These are phyloP conservation scores for Pythium biforme DNA, from an alignment of 352 stramenopile species.

Conservation along the genomic window DNA sequence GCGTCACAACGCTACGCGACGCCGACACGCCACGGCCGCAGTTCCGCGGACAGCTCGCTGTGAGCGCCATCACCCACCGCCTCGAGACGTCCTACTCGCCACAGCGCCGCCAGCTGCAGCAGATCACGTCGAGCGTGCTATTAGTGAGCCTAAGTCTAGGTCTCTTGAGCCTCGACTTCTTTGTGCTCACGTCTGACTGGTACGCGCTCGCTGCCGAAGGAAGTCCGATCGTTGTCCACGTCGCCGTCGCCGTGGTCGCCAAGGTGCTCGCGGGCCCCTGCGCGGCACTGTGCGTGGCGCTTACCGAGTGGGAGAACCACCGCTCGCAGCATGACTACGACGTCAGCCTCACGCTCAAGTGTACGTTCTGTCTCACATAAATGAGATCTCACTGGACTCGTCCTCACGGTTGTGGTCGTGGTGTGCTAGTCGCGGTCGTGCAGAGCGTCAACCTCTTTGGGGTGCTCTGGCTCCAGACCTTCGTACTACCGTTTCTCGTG, in stretches of 20 bases:
- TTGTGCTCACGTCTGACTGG: slow-evolving; percentile 36
- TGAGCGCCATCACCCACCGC: slow-evolving; percentile 54
- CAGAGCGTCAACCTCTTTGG: slow-evolving; percentile 67
- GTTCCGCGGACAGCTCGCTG: slow-evolving; percentile 49
- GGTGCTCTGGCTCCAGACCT: slow-evolving; percentile 50
- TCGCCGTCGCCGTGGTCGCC: slow-evolving; percentile 41
- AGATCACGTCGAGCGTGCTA: slow-evolving; percentile 26
- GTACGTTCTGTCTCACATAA: slow-evolving; percentile 33
- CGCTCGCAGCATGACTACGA: slow-evolving; percentile 63
- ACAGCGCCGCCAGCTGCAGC: slow-evolving; percentile 31
- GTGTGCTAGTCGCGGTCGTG: slow-evolving; percentile 43
- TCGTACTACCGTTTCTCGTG: slow-evolving; percentile 36
- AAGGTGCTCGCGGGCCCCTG: slow-evolving; percentile 35
- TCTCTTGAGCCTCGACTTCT: slow-evolving; percentile 31
- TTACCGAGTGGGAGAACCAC: slow-evolving; percentile 80
- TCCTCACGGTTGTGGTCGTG: too few relatives aligned
- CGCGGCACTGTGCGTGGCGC: slow-evolving; percentile 22
- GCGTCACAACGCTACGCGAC: slow-evolving; percentile 34
- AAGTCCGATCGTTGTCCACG: slow-evolving; percentile 26
- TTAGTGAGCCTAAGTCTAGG: slow-evolving; percentile 25
- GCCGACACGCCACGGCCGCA: slow-evolving; percentile 37
- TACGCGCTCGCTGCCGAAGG: slow-evolving; percentile 28
- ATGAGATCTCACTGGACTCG: too few relatives aligned
- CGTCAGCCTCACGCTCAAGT: slow-evolving; percentile 76
- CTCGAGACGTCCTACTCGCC: slow-evolving; percentile 50